A percentile compares a stretch with the other conserved stretches of the same genome.
These are phyloP conservation scores for Amaranthus cruentus DNA, from an alignment of 148 eudicot species.

Conservation along the genomic window DNA sequence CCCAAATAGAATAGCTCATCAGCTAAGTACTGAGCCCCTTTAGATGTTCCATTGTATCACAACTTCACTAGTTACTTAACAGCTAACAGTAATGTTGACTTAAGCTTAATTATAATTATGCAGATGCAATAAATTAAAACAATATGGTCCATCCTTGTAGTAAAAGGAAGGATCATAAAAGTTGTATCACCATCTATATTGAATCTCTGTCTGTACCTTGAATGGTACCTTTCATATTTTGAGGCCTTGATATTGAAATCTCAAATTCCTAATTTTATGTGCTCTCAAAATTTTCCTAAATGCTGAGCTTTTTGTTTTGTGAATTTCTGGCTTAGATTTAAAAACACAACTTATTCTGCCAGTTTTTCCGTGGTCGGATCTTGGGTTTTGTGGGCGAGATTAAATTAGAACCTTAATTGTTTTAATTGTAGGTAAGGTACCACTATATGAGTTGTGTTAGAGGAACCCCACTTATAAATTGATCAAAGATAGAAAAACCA, in stretches of 20 bases:
- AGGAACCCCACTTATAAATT: slow-evolving; percentile 17
- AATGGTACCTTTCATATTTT: slow-evolving; percentile 25
- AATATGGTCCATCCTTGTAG: slow-evolving; percentile 23
- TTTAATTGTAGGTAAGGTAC: slow-evolving; percentile 9
- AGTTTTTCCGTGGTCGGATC: slow-evolving; percentile 4
- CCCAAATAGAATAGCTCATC: no score
- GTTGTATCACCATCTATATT: neutral
- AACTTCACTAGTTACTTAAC: no score
- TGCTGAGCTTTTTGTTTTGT: neutral
- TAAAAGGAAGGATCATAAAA: slow-evolving; percentile 18
- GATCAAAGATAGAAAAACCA: slow-evolving; percentile 17
- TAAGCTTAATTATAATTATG: neutral
- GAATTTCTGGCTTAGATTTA: slow-evolving; percentile 7
- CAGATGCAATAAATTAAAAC: slow-evolving; percentile 8
- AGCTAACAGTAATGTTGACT: no score
- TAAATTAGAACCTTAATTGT: slow-evolving; percentile 9
- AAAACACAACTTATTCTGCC: neutral
- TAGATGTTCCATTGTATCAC: no score
- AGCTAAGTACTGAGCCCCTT: no score
- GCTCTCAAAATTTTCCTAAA: neutral
- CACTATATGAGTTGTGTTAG: slow-evolving; percentile 14
- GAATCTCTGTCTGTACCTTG: slow-evolving; percentile 19
- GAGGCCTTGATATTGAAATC: slow-evolving; percentile 11
- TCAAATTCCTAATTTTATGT: neutral
- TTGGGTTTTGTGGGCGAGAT: slow-evolving; percentile 20